Evolutionary conservation across 306 rosid genomes (phyloP), one percentile per base, ranked within the genome.

Genomic region (Quercus berberidifolia): DNA sequence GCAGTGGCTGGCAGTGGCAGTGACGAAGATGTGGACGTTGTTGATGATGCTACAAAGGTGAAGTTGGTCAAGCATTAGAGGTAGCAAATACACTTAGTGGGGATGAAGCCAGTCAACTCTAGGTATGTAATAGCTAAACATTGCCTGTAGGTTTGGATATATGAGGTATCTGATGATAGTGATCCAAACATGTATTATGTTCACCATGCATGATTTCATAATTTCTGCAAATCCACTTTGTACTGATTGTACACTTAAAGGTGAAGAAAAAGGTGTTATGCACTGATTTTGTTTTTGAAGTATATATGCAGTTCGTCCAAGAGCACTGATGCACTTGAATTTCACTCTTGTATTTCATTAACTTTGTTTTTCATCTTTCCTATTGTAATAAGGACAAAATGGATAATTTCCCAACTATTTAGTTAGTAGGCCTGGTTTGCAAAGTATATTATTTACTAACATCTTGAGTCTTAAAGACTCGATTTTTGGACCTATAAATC

Each of bases 191-290:
- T 87, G 84, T 92, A 79, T 69, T 94, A 81, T 69, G 74, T 74
- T 86, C 99, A 86, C 86, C 93, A 90, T 82, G 89, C 93, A 90
- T 82, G 89, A 90, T 20, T 72, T 91, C 75, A 83, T 87, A 58
- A 75, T 92, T 86, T 86, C 93, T 6, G 90, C 87, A 49, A 89
- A 87, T 87, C 95, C 95, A 30, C 90, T 94, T 23, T 92, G 93
- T 89, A 91, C 90, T 2, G 97, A 92, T 83, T 92, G 92, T 80
- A 94, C 96, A 67, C 90, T 94, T 83, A 90, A 91, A 83, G 99
- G 88, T 71, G 97, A 90, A 82, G 95, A 91, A 72, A 89, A 84
- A 87, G 98, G 98, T 92, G 30, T 7, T 76, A 6, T 21, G 64
- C 57, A 43, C 21, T 19, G 55, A 25, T 76, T 80, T 80, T 81